These are phyloP conservation scores for Dryas integrifolia DNA, from an alignment of 331 rosid species.

Conservation along the genomic window DNA sequence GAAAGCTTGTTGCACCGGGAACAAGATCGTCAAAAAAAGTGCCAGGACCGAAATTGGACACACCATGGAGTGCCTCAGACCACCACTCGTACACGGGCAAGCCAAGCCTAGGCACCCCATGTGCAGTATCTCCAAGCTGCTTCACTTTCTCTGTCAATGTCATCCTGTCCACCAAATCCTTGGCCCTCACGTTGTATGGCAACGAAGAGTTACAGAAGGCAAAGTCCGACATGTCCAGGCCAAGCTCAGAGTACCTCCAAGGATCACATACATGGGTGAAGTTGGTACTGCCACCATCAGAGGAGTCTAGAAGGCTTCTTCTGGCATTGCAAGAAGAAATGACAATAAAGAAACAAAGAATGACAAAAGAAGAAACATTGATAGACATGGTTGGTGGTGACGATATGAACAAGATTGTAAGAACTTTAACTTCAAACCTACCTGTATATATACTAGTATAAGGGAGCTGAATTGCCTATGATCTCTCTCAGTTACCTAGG, in stretches of 20 bases:
- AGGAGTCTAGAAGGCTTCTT: not conserved
- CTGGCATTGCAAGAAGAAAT: constrained; percentile 1
- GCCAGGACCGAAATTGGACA: constrained; percentile 21
- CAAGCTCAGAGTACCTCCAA: not conserved
- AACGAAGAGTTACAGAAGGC: constrained; percentile 11
- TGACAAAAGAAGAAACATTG: not conserved
- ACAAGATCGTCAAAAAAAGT: constrained; percentile 6
- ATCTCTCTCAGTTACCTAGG: too few relatives aligned
- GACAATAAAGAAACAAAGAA: not conserved
- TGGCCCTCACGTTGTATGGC: not conserved
- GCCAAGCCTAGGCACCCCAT: constrained; percentile 2
- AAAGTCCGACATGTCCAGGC: not conserved
- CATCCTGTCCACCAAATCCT: constrained; percentile 24
- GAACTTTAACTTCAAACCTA: too few relatives aligned
- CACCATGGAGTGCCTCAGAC: constrained; percentile 30
- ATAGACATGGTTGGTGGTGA: not conserved
- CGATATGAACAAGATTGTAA: not conserved
- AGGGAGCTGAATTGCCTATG: too few relatives aligned
- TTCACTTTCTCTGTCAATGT: constrained; percentile 16
- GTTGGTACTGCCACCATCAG: not conserved
- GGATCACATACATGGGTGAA: constrained; percentile 13
- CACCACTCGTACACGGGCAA: constrained; percentile 23
- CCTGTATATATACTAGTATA: too few relatives aligned
- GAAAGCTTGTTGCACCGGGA: constrained; percentile 26
- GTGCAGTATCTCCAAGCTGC: constrained; percentile 10